These are phyloP conservation scores for Tricholoma matsutake DNA, from an alignment of 768 basidiomycete species.

Conservation along the genomic window DNA sequence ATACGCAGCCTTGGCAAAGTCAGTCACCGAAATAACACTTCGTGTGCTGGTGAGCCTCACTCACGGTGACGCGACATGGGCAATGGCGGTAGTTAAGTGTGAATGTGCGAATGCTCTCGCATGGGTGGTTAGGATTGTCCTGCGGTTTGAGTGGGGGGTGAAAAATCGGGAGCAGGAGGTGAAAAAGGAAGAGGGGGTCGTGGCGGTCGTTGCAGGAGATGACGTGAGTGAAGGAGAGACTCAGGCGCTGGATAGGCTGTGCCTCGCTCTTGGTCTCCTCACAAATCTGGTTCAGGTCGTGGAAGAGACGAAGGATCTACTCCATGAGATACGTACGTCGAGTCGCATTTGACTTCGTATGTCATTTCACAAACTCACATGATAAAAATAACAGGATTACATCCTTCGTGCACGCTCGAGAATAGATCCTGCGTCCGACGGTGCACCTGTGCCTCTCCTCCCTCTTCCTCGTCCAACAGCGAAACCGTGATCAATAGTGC, in stretches of 20 bases:
- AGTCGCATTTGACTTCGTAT: not conserved
- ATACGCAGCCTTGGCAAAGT: conserved; percentile 33
- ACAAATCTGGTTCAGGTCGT: conserved; percentile 71
- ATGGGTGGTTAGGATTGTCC: conserved; percentile 45
- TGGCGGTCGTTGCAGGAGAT: conserved; percentile 11
- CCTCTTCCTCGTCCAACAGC: not conserved
- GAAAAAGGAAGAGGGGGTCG: conserved; percentile 8
- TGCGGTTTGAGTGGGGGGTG: conserved; percentile 5
- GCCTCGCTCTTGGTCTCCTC: conserved; percentile 70
- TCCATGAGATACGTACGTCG: conserved; percentile 49
- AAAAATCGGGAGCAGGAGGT: conserved; percentile 4
- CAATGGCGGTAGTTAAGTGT: conserved; percentile 44
- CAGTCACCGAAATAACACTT: conserved; percentile 46
- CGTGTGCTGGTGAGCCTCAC: conserved; percentile 72
- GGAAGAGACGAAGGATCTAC: conserved; percentile 42
- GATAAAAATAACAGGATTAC: conserved; percentile 37
- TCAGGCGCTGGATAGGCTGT: conserved; percentile 63
- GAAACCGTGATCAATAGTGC: conserved; percentile 23
- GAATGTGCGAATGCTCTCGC: conserved; percentile 36
- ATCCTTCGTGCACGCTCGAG: conserved; percentile 46
- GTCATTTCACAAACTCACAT: not conserved
- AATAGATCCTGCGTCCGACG: conserved; percentile 45
- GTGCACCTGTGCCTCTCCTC: conserved; percentile 47
- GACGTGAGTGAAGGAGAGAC: conserved; percentile 24
- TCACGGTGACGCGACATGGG: conserved; percentile 60